phyloP scores from a whole-genome alignment of 164 flowering plant species.

The Tetracentron sinense region DNA sequence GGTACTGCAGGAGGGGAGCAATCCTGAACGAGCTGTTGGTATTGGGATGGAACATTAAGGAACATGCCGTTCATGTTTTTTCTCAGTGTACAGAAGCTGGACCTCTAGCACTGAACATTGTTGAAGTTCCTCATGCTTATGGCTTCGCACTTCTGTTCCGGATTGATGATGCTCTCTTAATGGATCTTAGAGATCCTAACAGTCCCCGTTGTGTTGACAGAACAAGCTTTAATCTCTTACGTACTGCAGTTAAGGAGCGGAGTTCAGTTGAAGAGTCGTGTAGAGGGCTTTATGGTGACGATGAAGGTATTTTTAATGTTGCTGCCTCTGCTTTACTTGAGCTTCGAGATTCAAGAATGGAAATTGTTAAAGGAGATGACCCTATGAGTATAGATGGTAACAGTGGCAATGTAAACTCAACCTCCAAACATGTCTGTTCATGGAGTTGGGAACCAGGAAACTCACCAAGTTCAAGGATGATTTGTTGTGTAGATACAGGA shows the following conservation, averaged over 20 bases:
- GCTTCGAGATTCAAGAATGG: slow-evolving; percentile 54
- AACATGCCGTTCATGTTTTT: slow-evolving; percentile 41
- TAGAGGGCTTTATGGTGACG: slow-evolving; percentile 65
- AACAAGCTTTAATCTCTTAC: slow-evolving; percentile 42
- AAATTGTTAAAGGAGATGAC: slow-evolving; percentile 47
- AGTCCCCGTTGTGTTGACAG: slow-evolving; percentile 60
- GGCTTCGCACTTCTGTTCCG: slow-evolving; percentile 83
- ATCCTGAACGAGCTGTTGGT: slow-evolving; percentile 62
- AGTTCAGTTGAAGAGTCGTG: slow-evolving; percentile 45
- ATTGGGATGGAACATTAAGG: slow-evolving; percentile 58
- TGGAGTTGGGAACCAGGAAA: slow-evolving; percentile 89
- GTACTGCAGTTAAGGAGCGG: slow-evolving; percentile 45
- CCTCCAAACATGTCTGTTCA: slow-evolving; percentile 52
- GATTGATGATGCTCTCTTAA: slow-evolving; percentile 71
- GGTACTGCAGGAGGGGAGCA: slow-evolving; percentile 48
- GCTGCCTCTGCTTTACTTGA: slow-evolving; percentile 89
- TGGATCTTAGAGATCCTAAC: slow-evolving; percentile 80
- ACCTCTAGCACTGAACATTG: slow-evolving; percentile 56
- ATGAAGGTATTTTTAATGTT: slow-evolving; percentile 76
- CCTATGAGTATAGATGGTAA: slow-evolving; percentile 85
- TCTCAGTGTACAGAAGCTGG: slow-evolving; percentile 67
- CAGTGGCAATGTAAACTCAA: slow-evolving; percentile 20
- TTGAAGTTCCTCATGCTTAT: slow-evolving; percentile 73
- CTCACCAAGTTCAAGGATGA: slow-evolving; percentile 44
- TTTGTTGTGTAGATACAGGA: slow-evolving; percentile 75